phyloP scores from a whole-genome alignment of 2,329 filamentous ascomycete genomes.

The Acephala macrosclerotiorum region DNA sequence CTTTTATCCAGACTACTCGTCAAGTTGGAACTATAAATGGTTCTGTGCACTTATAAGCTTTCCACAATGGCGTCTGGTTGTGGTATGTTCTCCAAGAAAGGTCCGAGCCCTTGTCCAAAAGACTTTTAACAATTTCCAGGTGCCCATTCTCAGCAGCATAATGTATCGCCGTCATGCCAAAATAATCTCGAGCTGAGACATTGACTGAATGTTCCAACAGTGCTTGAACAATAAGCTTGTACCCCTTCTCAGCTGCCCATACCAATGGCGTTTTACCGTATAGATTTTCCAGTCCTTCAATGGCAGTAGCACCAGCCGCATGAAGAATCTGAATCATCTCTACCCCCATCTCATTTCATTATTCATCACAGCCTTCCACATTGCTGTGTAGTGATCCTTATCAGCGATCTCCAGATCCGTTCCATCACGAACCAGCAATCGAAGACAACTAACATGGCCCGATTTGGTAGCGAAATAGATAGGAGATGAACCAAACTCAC shows the following conservation, averaged over 20 bases:
- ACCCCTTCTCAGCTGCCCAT: background rate
- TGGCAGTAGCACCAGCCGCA: background rate
- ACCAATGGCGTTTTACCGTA: background rate
- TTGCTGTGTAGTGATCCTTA: background rate
- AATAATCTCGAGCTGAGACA: background rate
- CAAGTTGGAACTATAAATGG: background rate
- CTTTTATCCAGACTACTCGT: background rate
- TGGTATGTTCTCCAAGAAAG: background rate
- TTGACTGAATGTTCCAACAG: background rate
- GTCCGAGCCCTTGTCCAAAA: background rate
- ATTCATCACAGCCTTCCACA: background rate
- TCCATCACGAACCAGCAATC: background rate
- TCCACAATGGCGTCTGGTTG: background rate
- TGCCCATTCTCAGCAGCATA: constrained; percentile 5
- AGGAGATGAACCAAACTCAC: background rate
- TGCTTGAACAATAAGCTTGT: background rate
- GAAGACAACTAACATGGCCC: background rate
- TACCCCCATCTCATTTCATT: background rate
- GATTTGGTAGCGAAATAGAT: background rate
- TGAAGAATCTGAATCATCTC: background rate
- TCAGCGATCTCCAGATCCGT: background rate
- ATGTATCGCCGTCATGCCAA: background rate
- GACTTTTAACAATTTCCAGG: background rate
- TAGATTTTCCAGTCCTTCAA: background rate
- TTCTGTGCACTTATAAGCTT: background rate